phyloP scores from a whole-genome alignment of 768 basidiomycete species.

The Leccinellum rugosiceps region DNA sequence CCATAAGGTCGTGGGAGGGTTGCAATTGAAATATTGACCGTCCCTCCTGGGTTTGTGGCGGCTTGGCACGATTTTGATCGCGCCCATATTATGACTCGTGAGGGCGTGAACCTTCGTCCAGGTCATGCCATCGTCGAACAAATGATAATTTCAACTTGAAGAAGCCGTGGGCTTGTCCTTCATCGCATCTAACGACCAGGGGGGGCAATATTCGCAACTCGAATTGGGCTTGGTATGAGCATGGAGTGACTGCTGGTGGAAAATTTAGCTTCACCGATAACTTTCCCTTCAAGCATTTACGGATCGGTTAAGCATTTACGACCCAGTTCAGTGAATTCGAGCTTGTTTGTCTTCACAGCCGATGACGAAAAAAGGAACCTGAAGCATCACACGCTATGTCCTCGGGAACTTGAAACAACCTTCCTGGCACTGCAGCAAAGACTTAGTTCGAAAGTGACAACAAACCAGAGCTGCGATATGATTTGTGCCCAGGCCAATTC shows the following conservation, averaged over 20 bases:
- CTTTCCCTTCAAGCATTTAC: not conserved
- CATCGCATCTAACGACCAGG: not conserved
- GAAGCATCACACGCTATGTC: not conserved
- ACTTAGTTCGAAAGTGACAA: not conserved
- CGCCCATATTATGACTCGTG: slow-evolving; percentile 5
- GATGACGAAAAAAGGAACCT: not conserved
- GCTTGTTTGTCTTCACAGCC: not conserved
- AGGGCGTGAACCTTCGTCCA: not conserved
- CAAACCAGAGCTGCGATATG: too few relatives aligned
- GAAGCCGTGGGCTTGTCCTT: not conserved
- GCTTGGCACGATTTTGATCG: slow-evolving; percentile 8
- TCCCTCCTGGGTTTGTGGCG: not conserved
- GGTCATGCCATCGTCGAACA: not conserved
- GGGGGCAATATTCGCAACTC: not conserved
- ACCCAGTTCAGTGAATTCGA: too few relatives aligned
- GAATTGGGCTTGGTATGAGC: not conserved
- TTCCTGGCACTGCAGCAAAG: not conserved
- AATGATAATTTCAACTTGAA: not conserved
- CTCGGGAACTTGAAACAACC: not conserved
- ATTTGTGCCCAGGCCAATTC: too few relatives aligned
- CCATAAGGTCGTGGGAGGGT: slow-evolving; percentile 23
- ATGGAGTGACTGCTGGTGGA: not conserved
- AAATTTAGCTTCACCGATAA: not conserved
- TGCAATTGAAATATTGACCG: too few relatives aligned
- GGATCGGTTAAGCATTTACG: not conserved